A percentile compares a stretch with the other conserved stretches of the same genome.
Evolutionary conservation across 1,284 basidiomycete species (phyloP).

Genomic region (Blastosporella zonata): DNA sequence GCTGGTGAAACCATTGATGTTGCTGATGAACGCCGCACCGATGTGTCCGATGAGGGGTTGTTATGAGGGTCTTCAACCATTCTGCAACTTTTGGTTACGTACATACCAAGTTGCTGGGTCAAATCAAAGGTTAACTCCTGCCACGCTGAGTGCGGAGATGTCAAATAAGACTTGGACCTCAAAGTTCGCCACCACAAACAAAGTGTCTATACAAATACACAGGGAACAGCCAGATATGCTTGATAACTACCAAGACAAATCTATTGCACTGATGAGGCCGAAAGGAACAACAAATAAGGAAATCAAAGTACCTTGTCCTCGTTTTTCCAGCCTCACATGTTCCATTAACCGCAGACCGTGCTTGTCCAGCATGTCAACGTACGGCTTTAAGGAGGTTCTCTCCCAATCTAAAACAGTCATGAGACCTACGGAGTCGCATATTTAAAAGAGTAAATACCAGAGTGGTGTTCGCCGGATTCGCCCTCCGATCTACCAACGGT

Average conservation of each 20-base stretch:
- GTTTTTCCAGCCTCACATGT: conserved; percentile 52
- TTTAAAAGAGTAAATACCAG: conserved; percentile 36
- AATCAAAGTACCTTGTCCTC: conserved; percentile 38
- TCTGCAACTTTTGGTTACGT: too few species aligned
- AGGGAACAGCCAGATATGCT: too few species aligned
- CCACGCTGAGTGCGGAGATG: too few species aligned
- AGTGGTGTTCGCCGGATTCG: conserved; percentile 41
- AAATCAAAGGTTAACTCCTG: too few species aligned
- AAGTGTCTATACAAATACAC: background rate
- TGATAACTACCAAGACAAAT: conserved; percentile 23
- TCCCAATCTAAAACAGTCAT: conserved; percentile 53
- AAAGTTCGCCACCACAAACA: too few species aligned
- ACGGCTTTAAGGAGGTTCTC: conserved; percentile 78
- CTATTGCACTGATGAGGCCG: conserved; percentile 6
- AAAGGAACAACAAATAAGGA: background rate
- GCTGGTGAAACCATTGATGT: too few species aligned
- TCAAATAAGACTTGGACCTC: too few species aligned
- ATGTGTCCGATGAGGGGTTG: too few species aligned
- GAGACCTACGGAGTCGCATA: conserved; percentile 1
- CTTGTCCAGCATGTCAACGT: conserved; percentile 86
- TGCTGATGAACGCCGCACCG: too few species aligned
- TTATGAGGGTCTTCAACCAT: too few species aligned
- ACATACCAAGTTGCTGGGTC: too few species aligned
- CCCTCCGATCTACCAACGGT: conserved; percentile 35
- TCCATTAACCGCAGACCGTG: conserved; percentile 64